These are phyloP conservation scores for Pseudogymnoascus destructans DNA, from an alignment of 2,329 filamentous ascomycete species.

Conservation along the genomic window DNA sequence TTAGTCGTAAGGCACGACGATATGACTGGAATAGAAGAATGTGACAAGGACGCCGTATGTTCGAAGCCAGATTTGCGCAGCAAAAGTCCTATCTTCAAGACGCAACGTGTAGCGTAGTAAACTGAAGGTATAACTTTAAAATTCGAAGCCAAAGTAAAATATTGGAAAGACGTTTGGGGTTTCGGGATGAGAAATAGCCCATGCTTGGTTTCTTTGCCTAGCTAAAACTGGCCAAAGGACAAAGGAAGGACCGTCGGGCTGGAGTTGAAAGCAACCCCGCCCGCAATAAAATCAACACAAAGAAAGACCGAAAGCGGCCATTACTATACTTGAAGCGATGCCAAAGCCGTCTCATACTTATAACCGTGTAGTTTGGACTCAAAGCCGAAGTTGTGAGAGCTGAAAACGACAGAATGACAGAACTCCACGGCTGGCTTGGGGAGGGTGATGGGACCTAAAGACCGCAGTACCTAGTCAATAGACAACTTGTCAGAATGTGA, in stretches of 20 bases:
- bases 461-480: not conserved
- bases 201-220: not conserved
- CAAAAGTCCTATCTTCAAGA: not conserved
- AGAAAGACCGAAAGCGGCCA: not conserved
- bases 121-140: not conserved
- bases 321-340: not conserved
- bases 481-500: not conserved
- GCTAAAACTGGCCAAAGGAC: not conserved
- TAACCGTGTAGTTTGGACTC: not conserved
- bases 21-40: not conserved
- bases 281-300: not conserved
- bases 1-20: not conserved
- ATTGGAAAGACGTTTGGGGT: not conserved
- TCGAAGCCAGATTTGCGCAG: not conserved
- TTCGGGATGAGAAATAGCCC: not conserved
- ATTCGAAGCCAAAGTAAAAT: not conserved
- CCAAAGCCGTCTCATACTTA: not conserved
- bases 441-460: not conserved
- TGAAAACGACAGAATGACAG: not conserved
- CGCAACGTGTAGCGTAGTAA: not conserved
- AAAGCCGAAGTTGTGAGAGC: not conserved
- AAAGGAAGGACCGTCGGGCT: not conserved
- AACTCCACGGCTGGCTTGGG: not conserved
- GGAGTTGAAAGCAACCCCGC: not conserved
- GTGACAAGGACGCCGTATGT: not conserved